Evolutionary conservation across 257 asterid species (phyloP), one percentile per base, ranked within the genome.

Genomic region (Schizonepeta tenuifolia): DNA sequence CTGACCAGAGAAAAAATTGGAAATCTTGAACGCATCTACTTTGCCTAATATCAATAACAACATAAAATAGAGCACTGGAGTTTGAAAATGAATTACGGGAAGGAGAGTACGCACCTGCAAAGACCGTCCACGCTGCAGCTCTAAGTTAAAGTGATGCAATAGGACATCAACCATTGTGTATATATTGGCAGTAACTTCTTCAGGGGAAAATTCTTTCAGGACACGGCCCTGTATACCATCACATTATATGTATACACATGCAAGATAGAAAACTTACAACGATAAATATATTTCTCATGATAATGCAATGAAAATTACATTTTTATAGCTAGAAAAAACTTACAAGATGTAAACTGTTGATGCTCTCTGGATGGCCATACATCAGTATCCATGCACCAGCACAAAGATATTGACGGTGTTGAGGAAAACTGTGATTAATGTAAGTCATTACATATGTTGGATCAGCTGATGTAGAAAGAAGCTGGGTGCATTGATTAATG

Each of bases 361-460:
- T 89, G 89, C 85, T 92, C 87, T 95, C 98, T 9, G 92, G 97
- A 81, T 90, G 99, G 75, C 86, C 85, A 78, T 85, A 90, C 99
- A 92, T 90, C 79, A 95, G 82, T 81, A 91, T 82, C 98, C 98
- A 95, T 17, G 97, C 96, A 81, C 97, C 96, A 76, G 98, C 96
- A 79, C 99, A 95, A 76, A 95, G 97, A 84, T 88, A 88, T 69
- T 90, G 86, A 54, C 98, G 97, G 73, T 95, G 99, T 73, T 81
- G 78, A 69, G 90, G 87, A 83, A 87, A 95, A 82, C 99, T 95
- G 83, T 83, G 95, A 77, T 75, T 95, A 57, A 92, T 79, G 78
- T 95, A 95, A 55, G 98, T 95, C 82, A 77, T 74, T 38, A 90
- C 93, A 74, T 95, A 95, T 4, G 85, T 21, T 70, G 98, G 95